phyloP scores from a whole-genome alignment of 2,329 filamentous ascomycete genomes.

The Chaetomium olivaceum region DNA sequence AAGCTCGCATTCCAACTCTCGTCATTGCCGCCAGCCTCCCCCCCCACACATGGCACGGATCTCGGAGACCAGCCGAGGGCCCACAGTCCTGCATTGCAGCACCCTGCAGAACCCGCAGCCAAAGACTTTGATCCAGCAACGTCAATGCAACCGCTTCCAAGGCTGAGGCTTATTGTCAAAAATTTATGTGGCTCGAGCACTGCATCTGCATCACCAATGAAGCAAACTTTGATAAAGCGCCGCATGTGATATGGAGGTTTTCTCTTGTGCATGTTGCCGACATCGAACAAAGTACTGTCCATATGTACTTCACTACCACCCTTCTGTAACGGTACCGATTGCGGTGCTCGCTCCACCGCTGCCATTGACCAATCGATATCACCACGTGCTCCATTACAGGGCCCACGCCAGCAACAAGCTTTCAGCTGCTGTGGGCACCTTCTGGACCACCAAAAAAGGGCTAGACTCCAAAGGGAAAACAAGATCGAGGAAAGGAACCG shows the following conservation, averaged over 20 bases:
- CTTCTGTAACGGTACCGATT: neutral
- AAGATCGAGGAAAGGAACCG: neutral
- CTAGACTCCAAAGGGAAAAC: neutral
- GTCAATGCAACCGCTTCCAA: neutral
- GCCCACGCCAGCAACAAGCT: neutral
- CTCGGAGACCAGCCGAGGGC: neutral
- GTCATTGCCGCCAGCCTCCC: constrained; percentile 3
- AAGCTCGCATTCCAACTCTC: neutral
- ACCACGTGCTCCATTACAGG: constrained; percentile 14
- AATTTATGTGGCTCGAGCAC: neutral
- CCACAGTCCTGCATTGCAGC: neutral
- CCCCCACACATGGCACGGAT: neutral
- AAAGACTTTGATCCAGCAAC: neutral
- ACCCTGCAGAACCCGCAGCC: neutral
- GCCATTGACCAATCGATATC: constrained; percentile 26
- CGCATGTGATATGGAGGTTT: neutral
- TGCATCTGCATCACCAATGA: neutral
- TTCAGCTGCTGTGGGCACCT: neutral
- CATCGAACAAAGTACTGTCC: too few species aligned
- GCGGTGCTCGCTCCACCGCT: neutral
- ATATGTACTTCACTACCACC: too few species aligned
- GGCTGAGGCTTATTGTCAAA: neutral
- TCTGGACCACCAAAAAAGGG: too few species aligned
- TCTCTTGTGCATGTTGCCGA: neutral
- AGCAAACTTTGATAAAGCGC: neutral